Evolutionary conservation across 2,329 filamentous ascomycete genomes (phyloP).

Genomic region (Zymoseptoria ardabiliae): DNA sequence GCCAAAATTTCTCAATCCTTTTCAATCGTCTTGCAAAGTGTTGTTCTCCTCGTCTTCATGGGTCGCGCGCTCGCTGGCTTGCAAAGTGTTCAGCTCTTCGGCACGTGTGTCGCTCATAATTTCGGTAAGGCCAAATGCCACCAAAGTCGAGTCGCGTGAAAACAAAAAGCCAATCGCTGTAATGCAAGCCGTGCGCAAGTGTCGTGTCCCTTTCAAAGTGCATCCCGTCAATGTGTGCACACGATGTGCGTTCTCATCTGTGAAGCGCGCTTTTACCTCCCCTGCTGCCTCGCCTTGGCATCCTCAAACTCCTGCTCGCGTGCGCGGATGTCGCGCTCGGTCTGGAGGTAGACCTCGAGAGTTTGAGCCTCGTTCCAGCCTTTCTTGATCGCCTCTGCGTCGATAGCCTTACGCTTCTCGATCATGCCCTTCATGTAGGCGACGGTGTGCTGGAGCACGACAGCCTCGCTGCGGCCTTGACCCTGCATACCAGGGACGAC

Average conservation of each 20-base stretch:
- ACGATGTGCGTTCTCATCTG: not conserved
- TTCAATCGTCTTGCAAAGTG: not conserved
- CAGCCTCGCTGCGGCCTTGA: conserved; percentile 74
- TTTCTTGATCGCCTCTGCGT: not conserved
- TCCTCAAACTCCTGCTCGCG: not conserved
- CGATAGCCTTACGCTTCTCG: conserved; percentile 12
- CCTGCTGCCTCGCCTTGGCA: not conserved
- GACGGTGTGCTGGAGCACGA: conserved; percentile 60
- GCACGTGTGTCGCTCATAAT: not conserved
- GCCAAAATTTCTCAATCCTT: not conserved
- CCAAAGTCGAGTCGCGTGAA: not conserved
- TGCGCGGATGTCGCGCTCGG: not conserved
- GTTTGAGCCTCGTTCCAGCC: not conserved
- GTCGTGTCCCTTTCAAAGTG: not conserved
- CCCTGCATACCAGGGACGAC: conserved; percentile 77
- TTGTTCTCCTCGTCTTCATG: not conserved
- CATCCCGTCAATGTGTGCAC: not conserved
- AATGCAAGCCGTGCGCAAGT: not conserved
- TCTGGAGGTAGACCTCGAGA: not conserved
- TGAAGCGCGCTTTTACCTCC: not conserved
- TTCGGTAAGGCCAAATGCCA: not conserved
- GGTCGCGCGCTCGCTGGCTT: not conserved
- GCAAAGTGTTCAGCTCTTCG: not conserved
- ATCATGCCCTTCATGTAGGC: conserved; percentile 38
- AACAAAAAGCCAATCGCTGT: not conserved